Evolutionary conservation across 2,329 filamentous ascomycete species (phyloP).

Genomic region (Dothideomycetes sp.): DNA sequence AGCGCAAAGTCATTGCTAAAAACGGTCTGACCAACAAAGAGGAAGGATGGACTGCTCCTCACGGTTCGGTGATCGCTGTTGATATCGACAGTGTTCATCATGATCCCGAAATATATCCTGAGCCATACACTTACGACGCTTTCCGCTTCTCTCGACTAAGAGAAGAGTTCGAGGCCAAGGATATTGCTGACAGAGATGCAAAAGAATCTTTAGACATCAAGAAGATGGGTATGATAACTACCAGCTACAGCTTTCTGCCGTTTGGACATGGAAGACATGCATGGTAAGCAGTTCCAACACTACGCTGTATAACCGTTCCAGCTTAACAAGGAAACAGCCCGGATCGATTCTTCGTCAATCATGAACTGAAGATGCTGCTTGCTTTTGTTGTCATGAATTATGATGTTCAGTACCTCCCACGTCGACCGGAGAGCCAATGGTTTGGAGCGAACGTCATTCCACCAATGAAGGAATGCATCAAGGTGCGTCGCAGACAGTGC

Average conservation of each 20-base stretch:
- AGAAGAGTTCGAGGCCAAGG: slow-evolving; percentile 18
- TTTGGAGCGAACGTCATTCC: slow-evolving; percentile 18
- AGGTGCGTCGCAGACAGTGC: slow-evolving; percentile 12
- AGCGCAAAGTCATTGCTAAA: slow-evolving; percentile 21
- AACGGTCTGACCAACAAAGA: slow-evolving; percentile 20
- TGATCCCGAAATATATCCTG: slow-evolving; percentile 23
- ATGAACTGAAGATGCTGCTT: slow-evolving; percentile 31
- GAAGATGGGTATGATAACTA: slow-evolving; percentile 21
- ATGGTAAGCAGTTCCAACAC: slow-evolving; percentile 16
- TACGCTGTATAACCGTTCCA: too few species aligned
- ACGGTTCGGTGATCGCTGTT: slow-evolving; percentile 19
- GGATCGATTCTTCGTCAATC: slow-evolving; percentile 30
- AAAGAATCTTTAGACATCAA: slow-evolving; percentile 19
- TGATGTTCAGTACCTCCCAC: slow-evolving; percentile 24
- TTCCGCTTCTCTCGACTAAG: slow-evolving; percentile 23
- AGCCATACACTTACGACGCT: slow-evolving; percentile 23
- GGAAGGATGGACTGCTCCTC: slow-evolving; percentile 20
- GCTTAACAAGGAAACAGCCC: slow-evolving; percentile 22
- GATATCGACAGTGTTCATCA: slow-evolving; percentile 21
- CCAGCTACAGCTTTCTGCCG: slow-evolving; percentile 22
- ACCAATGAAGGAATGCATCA: slow-evolving; percentile 18
- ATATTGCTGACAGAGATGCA: slow-evolving; percentile 9
- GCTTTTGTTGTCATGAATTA: slow-evolving; percentile 30
- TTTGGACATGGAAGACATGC: slow-evolving; percentile 26
- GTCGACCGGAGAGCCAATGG: slow-evolving; percentile 22